Evolutionary conservation across 164 flowering plant species (phyloP), one percentile per base, ranked within the genome.

Genomic region (Platanus orientalis): DNA sequence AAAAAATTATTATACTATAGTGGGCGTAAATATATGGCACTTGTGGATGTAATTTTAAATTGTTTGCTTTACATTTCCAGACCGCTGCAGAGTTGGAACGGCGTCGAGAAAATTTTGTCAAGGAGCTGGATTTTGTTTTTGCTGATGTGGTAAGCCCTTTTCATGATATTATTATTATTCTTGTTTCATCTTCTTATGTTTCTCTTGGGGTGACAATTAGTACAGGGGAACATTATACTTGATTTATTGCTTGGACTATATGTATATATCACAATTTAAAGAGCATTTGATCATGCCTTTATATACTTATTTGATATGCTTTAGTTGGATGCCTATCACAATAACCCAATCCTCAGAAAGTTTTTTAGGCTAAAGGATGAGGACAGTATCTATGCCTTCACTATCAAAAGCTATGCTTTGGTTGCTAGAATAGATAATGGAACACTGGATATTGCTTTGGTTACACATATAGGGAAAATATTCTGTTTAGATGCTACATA

Each of bases 121-220:
- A 93, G 72, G 98, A 93, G 86, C 86, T 93, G 52, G 98, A 93
- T 81, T 87, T 93, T 78, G 98, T 90, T 28, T 69, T 76, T 14
- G 98, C 98, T 47, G 97, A 93, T 79, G 98, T 93, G 96, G 98
- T 93, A 89, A 66, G 87, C 20, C 61, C 17, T 48, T 45, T 28
- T 48, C 57, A 25, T 49, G 7, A 36, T 68, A 16, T 21, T 20
- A 25, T 30, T 50, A 4, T 52, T 16, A 6, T 49, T 32, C 26
- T 20, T 45, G 39, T 27, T 29, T 11, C 13, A 14, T 36, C 61
- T 39, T 29, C 45, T 60, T 62, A 11, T 20, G 54, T 17, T 42
- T 45, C 16, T 45, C 54, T 14, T 40, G 30, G 28, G 19, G 28
- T 54, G 6, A 5, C 34, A 20, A 44, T 17, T 34, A 3, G 48